Conservation (phyloP, 78 protist species). For the Emiliania huxleyi region DNA sequence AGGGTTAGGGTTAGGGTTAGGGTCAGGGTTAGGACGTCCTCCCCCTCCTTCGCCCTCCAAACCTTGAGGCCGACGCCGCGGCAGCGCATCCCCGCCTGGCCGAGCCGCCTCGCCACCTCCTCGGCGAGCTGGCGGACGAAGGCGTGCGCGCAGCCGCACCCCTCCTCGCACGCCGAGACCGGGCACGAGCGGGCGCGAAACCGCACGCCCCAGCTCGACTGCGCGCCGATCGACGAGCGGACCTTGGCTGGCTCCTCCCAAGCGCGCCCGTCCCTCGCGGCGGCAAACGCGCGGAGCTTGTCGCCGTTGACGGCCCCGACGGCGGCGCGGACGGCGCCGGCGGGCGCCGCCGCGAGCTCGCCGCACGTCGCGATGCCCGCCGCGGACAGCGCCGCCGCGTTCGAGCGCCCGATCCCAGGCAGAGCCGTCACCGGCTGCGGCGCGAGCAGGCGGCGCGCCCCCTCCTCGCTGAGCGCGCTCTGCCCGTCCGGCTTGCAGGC, state of each 20-base stretch:
- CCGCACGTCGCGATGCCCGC: neutral
- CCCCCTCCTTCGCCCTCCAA: neutral
- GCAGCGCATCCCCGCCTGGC: neutral
- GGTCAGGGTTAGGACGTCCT: neutral
- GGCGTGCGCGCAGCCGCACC: neutral
- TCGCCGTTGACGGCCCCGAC: neutral
- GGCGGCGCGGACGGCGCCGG: neutral
- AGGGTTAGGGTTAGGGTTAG: too few species aligned
- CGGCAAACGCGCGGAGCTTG: neutral
- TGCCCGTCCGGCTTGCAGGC: slow-evolving; percentile 37
- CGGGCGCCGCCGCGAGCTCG: neutral
- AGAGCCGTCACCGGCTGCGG: neutral
- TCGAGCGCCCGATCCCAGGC: slow-evolving; percentile 20
- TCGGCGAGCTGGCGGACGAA: neutral
- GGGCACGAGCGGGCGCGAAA: neutral
- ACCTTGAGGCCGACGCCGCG: neutral
- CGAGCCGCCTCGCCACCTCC: neutral
- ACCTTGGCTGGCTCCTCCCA: neutral
- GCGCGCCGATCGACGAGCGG: slow-evolving; percentile 24
- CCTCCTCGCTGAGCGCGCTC: neutral
- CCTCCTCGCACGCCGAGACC: neutral
- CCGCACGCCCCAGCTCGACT: slow-evolving; percentile 44
- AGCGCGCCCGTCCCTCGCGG: neutral
- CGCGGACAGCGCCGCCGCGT: neutral
- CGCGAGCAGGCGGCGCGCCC: neutral